Evolutionary conservation across 2,329 filamentous ascomycete genomes (phyloP).

Genomic region (Colletotrichum liriopes): DNA sequence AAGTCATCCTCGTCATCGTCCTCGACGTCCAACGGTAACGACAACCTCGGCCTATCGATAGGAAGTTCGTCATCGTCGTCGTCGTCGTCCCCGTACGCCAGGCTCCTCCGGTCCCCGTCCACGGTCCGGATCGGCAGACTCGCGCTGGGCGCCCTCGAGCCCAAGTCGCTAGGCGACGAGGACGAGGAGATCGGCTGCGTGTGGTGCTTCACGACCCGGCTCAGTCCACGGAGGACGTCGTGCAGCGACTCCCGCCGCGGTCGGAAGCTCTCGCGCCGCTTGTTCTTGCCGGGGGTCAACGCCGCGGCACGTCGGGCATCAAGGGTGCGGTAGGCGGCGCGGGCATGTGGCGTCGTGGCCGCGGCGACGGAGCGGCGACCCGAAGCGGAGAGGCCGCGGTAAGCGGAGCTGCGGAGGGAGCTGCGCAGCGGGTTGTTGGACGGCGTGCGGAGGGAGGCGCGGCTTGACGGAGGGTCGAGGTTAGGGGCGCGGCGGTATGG

Average conservation of each 20-base stretch:
- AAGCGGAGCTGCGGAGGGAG: conserved; percentile 43
- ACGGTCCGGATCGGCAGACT: conserved; percentile 47
- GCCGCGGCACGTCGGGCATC: conserved; percentile 72
- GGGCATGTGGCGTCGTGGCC: conserved; percentile 72
- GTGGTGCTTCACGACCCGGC: conserved; percentile 66
- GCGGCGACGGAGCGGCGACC: conserved; percentile 60
- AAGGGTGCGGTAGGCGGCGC: conserved; percentile 72
- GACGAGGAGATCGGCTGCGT: conserved; percentile 65
- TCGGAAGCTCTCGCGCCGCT: conserved; percentile 68
- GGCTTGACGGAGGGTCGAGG: conserved; percentile 36
- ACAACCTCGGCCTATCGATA: conserved; percentile 68
- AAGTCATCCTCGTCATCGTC: conserved; percentile 65
- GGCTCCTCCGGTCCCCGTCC: conserved; percentile 45
- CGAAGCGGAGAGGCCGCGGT: conserved; percentile 60
- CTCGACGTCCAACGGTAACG: conserved; percentile 65
- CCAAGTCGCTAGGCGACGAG: conserved; percentile 56
- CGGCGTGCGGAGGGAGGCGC: conserved; percentile 34
- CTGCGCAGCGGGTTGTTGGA: conserved; percentile 15
- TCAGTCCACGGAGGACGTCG: conserved; percentile 68
- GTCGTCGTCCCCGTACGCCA: conserved; percentile 46
- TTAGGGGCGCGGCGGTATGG: conserved; percentile 19
- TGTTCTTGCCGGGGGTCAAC: conserved; percentile 72
- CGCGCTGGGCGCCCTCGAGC: conserved; percentile 28
- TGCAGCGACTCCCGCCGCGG: conserved; percentile 71
- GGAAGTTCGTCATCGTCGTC: conserved; percentile 66